A percentile compares a stretch with the other conserved stretches of the same genome.
Conservation (phyloP, 805 yeast species). For the Komagataella pastoris region DNA sequence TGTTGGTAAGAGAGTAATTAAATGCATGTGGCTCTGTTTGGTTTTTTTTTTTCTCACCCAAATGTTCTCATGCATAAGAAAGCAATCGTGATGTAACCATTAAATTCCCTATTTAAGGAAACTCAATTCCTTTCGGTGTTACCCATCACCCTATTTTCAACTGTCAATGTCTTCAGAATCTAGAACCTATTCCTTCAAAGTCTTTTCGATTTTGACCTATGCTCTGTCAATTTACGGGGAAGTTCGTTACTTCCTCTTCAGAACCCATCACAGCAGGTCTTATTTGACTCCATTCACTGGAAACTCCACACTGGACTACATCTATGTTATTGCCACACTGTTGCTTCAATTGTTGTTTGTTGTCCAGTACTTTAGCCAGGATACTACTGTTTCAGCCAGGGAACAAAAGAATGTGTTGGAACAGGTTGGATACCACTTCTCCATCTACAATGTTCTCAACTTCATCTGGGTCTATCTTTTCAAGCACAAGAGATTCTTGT, state of each 20-base stretch:
- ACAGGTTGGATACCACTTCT: constrained; percentile 47
- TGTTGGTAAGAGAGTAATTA: not conserved
- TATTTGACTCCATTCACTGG: constrained; percentile 63
- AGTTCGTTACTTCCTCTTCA: constrained; percentile 42
- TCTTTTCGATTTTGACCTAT: constrained; percentile 38
- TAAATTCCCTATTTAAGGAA: not conserved
- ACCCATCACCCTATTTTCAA: not conserved
- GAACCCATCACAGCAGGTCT: constrained; percentile 29
- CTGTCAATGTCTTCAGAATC: constrained; percentile 6
- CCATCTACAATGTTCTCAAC: constrained; percentile 43
- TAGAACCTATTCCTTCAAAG: constrained; percentile 19
- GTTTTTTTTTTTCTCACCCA: not conserved
- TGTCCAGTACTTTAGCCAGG: constrained; percentile 24
- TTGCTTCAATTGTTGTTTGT: constrained; percentile 39
- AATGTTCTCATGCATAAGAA: not conserved
- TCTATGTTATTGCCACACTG: constrained; percentile 46
- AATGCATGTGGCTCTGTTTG: not conserved
- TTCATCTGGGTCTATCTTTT: constrained; percentile 56
- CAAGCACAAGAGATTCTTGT: constrained; percentile 41
- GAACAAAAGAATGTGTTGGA: constrained; percentile 19
- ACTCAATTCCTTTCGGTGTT: not conserved
- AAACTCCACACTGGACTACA: constrained; percentile 28
- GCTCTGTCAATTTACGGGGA: constrained; percentile 43
- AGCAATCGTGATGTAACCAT: not conserved
- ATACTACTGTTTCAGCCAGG: constrained; percentile 7